These are phyloP conservation scores for Auricularia sp. DNA, from an alignment of 768 basidiomycete species.

Conservation along the genomic window DNA sequence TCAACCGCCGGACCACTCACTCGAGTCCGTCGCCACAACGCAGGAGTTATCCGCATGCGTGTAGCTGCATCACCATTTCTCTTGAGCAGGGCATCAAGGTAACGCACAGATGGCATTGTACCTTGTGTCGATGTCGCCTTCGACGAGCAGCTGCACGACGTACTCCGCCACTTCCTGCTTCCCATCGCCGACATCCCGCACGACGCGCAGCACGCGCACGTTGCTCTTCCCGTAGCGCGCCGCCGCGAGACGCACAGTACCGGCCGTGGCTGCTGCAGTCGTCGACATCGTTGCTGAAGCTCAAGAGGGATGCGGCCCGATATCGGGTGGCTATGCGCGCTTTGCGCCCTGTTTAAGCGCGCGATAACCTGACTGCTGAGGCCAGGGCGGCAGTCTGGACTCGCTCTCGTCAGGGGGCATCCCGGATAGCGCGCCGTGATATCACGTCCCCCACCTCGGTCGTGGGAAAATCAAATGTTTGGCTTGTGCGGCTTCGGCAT, in stretches of 20 bases:
- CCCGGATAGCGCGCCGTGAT: too few relatives aligned
- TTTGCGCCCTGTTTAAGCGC: too few relatives aligned
- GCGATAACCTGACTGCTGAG: too few relatives aligned
- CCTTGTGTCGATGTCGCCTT: conserved; percentile 77
- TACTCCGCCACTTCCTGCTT: conserved; percentile 74
- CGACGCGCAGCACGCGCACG: conserved; percentile 77
- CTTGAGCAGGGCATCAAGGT: neutral
- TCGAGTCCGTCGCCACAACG: conserved; percentile 86
- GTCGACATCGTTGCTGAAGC: neutral
- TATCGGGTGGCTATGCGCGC: too few relatives aligned
- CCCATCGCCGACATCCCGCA: conserved; percentile 41
- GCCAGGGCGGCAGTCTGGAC: too few relatives aligned
- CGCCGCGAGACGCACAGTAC: conserved; percentile 22
- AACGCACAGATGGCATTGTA: conserved; percentile 19
- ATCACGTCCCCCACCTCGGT: too few relatives aligned
- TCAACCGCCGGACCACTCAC: conserved; percentile 32
- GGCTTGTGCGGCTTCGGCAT: too few relatives aligned
- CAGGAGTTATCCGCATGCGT: conserved; percentile 82
- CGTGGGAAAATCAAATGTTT: too few relatives aligned
- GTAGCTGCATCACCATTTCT: conserved; percentile 38
- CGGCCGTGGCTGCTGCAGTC: too few relatives aligned
- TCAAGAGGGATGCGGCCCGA: neutral
- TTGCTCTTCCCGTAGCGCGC: conserved; percentile 85
- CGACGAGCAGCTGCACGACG: conserved; percentile 67
- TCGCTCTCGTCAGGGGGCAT: too few relatives aligned